phyloP scores from a whole-genome alignment of 2,329 filamentous ascomycete genomes.

The Cladobotryum protrusum region DNA sequence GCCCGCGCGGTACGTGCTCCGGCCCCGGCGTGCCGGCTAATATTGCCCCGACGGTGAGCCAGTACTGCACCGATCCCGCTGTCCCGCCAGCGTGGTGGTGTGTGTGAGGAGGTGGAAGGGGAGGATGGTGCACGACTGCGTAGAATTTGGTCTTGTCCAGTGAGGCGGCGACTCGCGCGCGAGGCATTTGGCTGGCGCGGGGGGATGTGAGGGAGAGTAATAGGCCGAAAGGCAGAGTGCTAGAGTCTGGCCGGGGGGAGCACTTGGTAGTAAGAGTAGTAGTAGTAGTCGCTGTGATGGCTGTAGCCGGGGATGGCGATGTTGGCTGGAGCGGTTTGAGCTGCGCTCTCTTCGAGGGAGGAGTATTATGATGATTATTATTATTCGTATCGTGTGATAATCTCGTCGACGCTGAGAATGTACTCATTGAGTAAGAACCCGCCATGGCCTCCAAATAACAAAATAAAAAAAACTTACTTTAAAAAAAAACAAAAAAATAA shows the following conservation, averaged over 20 bases:
- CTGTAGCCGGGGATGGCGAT: neutral
- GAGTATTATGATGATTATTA: too few relatives aligned
- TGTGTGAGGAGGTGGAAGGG: neutral
- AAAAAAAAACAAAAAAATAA: too few relatives aligned
- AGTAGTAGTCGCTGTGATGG: neutral
- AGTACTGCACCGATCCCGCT: conserved; percentile 11
- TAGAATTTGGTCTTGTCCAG: conserved; percentile 6
- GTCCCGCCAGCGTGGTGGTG: neutral
- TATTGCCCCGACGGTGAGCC: conserved; percentile 9
- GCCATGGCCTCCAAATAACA: too few relatives aligned
- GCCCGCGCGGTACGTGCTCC: conserved; percentile 8
- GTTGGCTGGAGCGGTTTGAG: too few relatives aligned
- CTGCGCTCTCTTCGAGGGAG: too few relatives aligned
- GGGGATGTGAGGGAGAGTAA: neutral
- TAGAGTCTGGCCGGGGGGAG: conserved; percentile 6
- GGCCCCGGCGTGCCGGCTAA: conserved; percentile 9
- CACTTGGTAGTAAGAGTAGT: neutral
- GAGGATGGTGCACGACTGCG: conserved; percentile 1
- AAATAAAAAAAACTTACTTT: too few relatives aligned
- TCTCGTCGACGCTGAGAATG: too few relatives aligned
- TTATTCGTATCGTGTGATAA: too few relatives aligned
- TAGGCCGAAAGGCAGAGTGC: neutral
- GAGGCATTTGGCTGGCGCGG: neutral
- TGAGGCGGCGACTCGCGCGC: neutral
- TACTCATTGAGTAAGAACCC: too few relatives aligned